A percentile compares a stretch with the other conserved stretches of the same genome.
Evolutionary conservation across 352 stramenopile species (phyloP).

Genomic region (Saprolegnia parasitica): DNA sequence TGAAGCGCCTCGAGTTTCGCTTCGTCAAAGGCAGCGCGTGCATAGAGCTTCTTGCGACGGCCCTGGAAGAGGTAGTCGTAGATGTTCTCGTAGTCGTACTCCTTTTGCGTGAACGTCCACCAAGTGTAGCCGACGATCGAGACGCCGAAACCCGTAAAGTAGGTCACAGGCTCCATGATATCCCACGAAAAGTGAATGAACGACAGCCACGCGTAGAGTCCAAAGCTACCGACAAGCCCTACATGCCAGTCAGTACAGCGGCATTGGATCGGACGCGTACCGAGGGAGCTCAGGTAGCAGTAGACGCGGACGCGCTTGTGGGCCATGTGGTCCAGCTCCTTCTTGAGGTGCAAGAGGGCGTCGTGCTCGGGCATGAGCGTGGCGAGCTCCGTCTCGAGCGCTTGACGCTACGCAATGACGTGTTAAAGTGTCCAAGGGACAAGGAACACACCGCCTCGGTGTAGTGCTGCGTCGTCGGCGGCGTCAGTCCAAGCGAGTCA

Average conservation of each 20-base stretch:
- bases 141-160: slow-evolving; percentile 81
- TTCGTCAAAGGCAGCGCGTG: slow-evolving; percentile 55
- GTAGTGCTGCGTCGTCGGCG: slow-evolving; percentile 65
- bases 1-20: slow-evolving; percentile 17
- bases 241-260: slow-evolving; percentile 22
- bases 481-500: slow-evolving; percentile 65
- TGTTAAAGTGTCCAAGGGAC: background rate
- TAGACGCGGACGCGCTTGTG: slow-evolving; percentile 17
- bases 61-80: slow-evolving; percentile 81
- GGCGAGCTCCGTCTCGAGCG: slow-evolving; percentile 60
- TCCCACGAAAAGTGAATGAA: slow-evolving; percentile 88
- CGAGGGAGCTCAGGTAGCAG: slow-evolving; percentile 17
- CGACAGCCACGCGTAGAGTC: slow-evolving; percentile 82
- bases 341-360: slow-evolving; percentile 56
- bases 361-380: slow-evolving; percentile 61
- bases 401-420: slow-evolving; percentile 38
- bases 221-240: slow-evolving; percentile 66
- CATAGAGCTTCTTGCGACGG: slow-evolving; percentile 51
- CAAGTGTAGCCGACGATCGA: slow-evolving; percentile 72
- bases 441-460: slow-evolving; percentile 30
- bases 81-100: slow-evolving; percentile 87
- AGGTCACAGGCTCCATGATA: slow-evolving; percentile 88
- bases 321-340: slow-evolving; percentile 51
- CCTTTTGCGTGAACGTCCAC: slow-evolving; percentile 81
- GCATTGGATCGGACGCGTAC: background rate